Percentiles rank a stretch among this genome's conserved stretches.
Conservation (phyloP, 139 green algal species). For the Eudorina sp. region DNA sequence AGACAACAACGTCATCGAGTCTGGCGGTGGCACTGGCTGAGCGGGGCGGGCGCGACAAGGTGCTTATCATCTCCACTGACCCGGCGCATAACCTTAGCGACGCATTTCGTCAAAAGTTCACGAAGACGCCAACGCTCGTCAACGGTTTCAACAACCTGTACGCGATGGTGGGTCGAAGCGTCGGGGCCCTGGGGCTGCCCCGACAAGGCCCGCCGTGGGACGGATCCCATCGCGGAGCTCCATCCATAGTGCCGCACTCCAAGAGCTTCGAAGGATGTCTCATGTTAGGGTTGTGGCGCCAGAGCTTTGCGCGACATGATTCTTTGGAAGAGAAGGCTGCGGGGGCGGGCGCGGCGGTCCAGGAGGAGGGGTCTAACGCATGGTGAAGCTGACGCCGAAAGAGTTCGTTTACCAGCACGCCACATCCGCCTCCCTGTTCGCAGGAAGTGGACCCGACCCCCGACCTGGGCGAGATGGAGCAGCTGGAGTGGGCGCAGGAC, state of each 20-base stretch:
- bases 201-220: neutral
- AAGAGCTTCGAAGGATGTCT: too few species aligned
- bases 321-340: too few species aligned
- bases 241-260: too few species aligned
- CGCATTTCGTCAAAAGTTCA: constrained; percentile 97
- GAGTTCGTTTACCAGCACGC: too few species aligned
- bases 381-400: too few species aligned
- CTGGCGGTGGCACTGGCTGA: constrained; percentile 90
- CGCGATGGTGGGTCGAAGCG: constrained; percentile 92
- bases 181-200: neutral
- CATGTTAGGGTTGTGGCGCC: too few species aligned
- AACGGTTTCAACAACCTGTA: constrained; percentile 94
- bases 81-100: constrained; percentile 97
- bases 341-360: too few species aligned
- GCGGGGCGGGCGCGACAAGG: constrained; percentile 73
- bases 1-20: constrained; percentile 91
- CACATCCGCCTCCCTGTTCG: neutral
- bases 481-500: constrained; percentile 69
- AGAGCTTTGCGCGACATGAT: too few species aligned
- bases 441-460: constrained; percentile 96
- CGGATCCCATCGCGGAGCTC: too few species aligned
- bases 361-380: too few species aligned
- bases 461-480: constrained; percentile 79
- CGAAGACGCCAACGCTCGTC: constrained; percentile 82
- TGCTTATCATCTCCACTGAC: constrained; percentile 97